A percentile compares a stretch with the other conserved stretches of the same genome.
These are phyloP conservation scores for Globisporangium iwayamae DNA, from an alignment of 352 stramenopile species.

Conservation along the genomic window DNA sequence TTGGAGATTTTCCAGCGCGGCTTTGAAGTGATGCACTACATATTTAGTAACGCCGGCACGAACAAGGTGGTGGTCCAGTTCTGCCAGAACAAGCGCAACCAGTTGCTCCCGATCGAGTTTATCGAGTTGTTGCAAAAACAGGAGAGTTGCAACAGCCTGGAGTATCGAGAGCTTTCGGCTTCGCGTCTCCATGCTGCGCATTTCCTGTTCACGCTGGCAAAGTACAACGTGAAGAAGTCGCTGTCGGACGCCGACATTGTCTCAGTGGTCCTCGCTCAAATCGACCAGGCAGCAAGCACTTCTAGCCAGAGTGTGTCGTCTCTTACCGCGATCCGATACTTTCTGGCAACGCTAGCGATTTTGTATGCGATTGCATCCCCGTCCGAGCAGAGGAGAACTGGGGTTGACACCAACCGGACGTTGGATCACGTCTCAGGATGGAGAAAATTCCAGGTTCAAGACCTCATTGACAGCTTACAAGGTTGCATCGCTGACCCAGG, in stretches of 20 bases:
- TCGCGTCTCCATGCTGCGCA: constrained; percentile 18
- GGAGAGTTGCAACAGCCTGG: neutral
- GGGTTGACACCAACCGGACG: neutral
- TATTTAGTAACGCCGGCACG: constrained; percentile 18
- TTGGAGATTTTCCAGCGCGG: constrained; percentile 20
- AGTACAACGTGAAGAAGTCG: constrained; percentile 31
- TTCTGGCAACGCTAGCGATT: constrained; percentile 28
- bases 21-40: constrained; percentile 21
- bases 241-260: constrained; percentile 15
- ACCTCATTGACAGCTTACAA: constrained; percentile 9
- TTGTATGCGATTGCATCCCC: constrained; percentile 15
- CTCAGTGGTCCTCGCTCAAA: neutral
- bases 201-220: constrained; percentile 31
- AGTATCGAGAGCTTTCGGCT: neutral
- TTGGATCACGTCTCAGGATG: neutral
- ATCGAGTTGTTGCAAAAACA: constrained; percentile 11
- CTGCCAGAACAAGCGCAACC: constrained; percentile 21
- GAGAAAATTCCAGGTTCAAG: neutral
- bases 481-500: neutral
- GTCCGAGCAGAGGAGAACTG: neutral
- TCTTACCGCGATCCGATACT: constrained; percentile 14
- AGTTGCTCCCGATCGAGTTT: constrained; percentile 25
- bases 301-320: neutral
- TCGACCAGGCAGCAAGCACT: constrained; percentile 3
- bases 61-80: constrained; percentile 21